Evolutionary conservation across 2,329 filamentous ascomycete genomes (phyloP), one percentile per base, ranked within the genome.

Genomic region (Fusarium kyushuense): DNA sequence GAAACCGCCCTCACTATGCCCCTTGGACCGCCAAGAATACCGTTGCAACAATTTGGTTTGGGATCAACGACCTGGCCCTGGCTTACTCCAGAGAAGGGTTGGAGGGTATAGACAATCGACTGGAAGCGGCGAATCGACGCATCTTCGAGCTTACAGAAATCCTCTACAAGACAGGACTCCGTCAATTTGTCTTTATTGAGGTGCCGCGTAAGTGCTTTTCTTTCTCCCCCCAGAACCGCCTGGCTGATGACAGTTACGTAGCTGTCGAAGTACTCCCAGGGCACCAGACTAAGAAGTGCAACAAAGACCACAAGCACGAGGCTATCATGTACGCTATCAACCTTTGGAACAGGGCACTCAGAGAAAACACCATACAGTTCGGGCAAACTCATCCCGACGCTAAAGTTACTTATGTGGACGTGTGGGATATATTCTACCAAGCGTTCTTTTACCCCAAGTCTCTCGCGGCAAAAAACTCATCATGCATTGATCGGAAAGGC

Each of bases 401-500:
- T 2, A 33, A 30, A 2, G 42, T 25, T 6, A 10, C 5, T 0
- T 49, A 21, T 2, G 27, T 59, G 2, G 57, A 58, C 14, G 5
- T 59, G 11, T 59, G 57, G 57, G 54, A 59, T 27, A 35, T 59
- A 13, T 59, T 59, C 25, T 59, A 59, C 33, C 6, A 35, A 11
- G 42, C 35, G 14, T 58, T 59, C 29, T 17, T 59, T 4, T 6
- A 41, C 1, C 57, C 57, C 3, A 8, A 30, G 12, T 17, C 17
- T 13, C 5, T 59, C 2, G 35, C 23, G 0, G 33, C 19, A 1
- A 12, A 1, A 1, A 58, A 42, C 17, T 41, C 57, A 4, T 42
- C 35, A 3, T 59, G 57, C 5, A 2, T n/a, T 9, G 57, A 59
- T 6, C 30, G 19, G 0, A 30, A 30, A 6, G 57, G 57, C 6